Base-by-base conservation (phyloP, 2,329 filamentous ascomycete species). In the Triangularia verruculosa region DNA sequence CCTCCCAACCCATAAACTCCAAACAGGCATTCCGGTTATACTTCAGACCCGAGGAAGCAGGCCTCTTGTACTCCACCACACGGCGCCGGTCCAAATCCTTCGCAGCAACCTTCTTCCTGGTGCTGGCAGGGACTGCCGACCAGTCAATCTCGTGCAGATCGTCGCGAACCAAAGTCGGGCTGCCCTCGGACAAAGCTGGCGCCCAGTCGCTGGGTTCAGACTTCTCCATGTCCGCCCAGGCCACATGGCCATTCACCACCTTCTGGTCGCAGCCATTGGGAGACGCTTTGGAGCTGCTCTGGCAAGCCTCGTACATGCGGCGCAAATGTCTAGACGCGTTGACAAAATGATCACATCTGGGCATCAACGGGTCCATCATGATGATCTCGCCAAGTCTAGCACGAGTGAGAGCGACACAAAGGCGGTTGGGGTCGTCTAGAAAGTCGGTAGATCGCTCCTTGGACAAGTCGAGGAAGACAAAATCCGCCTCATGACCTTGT, bases 391-490 rank as follows among this genome's bases (percentile, higher is more conserved):
- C 80, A 53, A 80, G 77, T 2, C 77, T 71, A 0, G 79, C 79
- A 2, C 80, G 73, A 0, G 80, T 82, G 7, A 82, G 72, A 0
- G 79, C 79, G 0, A 83, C 80, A 15, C 80, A 81, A 2, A 83
- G 73, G 0, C 80, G 72, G 39, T 79, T 77, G 0, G 76, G 71
- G 15, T 82, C 76, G 22, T 82, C 75, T 69, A 81, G 77, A 57
- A 82, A 81, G 0, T 72, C 74, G 0, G 77, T 76, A 0, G 70
- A 71, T 0, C 68, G 70, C 0, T 77, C 76, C n/a, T 78, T 72
- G 1, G 82, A 80, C 65, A 82, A 74, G 69, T 83, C 80, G 0
- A 83, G 72, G 32, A 81, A 77, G 0, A 82, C 78, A 4, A 81
- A 72, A 47, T 83, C 80, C 0, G 80, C 79, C 62, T 83, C 78